Evolutionary conservation across 345 rosid species (phyloP), one percentile per base, ranked within the genome.

Genomic region (Geranium rotundifolium): DNA sequence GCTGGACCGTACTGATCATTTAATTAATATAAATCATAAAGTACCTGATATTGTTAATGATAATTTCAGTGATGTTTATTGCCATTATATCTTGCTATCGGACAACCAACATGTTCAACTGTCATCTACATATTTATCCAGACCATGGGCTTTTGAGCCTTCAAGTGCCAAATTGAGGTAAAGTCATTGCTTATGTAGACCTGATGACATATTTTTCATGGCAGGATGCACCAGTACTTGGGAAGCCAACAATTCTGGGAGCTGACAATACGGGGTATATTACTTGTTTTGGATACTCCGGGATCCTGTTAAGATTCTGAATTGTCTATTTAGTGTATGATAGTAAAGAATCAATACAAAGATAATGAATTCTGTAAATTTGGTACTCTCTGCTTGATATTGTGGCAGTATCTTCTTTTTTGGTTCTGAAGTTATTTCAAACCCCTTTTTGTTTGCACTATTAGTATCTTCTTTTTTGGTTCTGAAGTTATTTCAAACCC

Each of bases 211-310:
- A 19, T 63, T 58, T 72, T 3, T 58, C 75, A 29, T 66, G 59
- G 74, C 88, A 93, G 99, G 99, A 83, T 55, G 88, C 86, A 29
- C 99, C 99, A 59, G 62, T 90, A 54, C 77, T 93, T 49, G 97
- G 99, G 73, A 86, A 85, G 81, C 95, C 98, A 54, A 80, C 82
- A 60, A 72, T 84, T 57, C 72, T 76, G 72, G 78, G 82, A 54
- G 77, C 77, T 41, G 81, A 84, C 73, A 62, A 64, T 58, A 62
- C 69, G 39, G 86, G 99, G 99, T 93, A 88, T 77, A 67, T 69
- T 63, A 57, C 75, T 64, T 76, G 46, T 68, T 37, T 14, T 46
- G 52, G 16, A 46, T 62, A 14, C 65, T 60, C 61, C 3, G 34
- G 1, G 49, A 17, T 56, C 50, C 49, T 17, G 12, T 46, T 34